A percentile compares a stretch with the other conserved stretches of the same genome.
phyloP scores from a whole-genome alignment of 257 asterid genomes.

The Ballota nigra region DNA sequence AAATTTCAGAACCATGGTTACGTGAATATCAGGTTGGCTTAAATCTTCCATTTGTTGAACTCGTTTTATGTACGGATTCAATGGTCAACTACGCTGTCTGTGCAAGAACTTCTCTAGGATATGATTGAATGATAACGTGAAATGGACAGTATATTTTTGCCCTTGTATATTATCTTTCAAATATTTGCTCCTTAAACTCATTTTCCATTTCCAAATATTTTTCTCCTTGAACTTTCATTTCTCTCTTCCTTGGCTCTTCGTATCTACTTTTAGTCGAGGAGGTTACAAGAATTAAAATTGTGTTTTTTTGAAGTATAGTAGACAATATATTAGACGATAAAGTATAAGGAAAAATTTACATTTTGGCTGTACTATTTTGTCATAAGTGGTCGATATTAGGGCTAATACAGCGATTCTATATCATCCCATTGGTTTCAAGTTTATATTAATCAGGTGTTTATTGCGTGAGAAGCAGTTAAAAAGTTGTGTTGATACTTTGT shows the following conservation, averaged over 20 bases:
- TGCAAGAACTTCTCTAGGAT: neutral
- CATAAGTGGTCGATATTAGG: neutral
- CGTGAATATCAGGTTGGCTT: conserved; percentile 89
- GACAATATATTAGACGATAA: neutral
- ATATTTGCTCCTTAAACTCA: neutral
- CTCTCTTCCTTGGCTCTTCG: neutral
- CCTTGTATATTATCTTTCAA: neutral
- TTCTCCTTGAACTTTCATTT: neutral
- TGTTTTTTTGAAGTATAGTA: neutral
- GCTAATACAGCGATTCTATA: neutral
- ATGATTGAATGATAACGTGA: neutral
- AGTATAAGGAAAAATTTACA: neutral
- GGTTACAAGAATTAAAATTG: neutral
- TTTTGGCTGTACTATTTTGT: neutral
- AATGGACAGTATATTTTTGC: neutral
- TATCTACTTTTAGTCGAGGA: neutral
- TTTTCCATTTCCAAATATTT: neutral
- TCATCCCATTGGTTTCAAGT: neutral
- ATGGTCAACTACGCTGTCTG: neutral
- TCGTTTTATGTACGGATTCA: neutral
- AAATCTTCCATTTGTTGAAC: neutral
- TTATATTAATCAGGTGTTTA: neutral
- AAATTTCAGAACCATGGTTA: conserved; percentile 78
- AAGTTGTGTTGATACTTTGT: neutral
- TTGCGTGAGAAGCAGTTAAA: neutral